Evolutionary conservation across 495 filamentous ascomycete genomes (phyloP).

Genomic region (Glutinoglossum americanum): DNA sequence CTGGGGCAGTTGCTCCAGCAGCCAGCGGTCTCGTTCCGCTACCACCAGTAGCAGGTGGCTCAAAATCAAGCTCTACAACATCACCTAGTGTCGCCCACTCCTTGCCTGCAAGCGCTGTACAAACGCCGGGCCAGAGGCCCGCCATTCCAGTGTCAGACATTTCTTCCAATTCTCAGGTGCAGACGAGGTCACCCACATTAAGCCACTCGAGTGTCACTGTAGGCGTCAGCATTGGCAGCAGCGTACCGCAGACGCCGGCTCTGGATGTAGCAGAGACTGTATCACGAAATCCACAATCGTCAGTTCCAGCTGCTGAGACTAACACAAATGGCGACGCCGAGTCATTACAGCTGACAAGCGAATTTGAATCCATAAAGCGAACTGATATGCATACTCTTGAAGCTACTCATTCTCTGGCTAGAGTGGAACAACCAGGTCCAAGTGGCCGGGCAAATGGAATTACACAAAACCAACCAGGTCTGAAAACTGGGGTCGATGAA

Average conservation of each 20-base stretch:
- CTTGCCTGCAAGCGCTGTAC: conserved; percentile 22
- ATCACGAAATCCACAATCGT: neutral
- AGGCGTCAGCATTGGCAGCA: conserved; percentile 11
- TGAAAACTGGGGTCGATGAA: conserved; percentile 28
- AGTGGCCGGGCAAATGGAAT: conserved; percentile 30
- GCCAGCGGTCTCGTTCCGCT: conserved; percentile 8
- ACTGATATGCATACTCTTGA: conserved; percentile 6
- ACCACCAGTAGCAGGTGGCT: conserved; percentile 17
- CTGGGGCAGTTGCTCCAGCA: conserved; percentile 26
- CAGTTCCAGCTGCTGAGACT: conserved; percentile 9
- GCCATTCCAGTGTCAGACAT: conserved; percentile 14
- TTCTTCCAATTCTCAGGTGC: neutral
- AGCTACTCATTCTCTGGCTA: neutral
- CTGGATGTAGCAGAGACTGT: conserved; percentile 23
- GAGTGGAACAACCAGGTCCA: conserved; percentile 4
- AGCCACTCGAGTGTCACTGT: conserved; percentile 20
- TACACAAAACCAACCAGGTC: neutral
- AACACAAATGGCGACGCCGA: conserved; percentile 16
- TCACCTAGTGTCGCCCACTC: conserved; percentile 32
- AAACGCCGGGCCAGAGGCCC: conserved; percentile 21
- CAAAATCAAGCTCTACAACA: conserved; percentile 27
- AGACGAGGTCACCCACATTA: conserved; percentile 24
- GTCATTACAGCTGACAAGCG: neutral
- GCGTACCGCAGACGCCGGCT: conserved; percentile 22
- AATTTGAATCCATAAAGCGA: neutral